phyloP scores from a whole-genome alignment of 1,139 yeast species.

The Suhomyces yuchorum region DNA sequence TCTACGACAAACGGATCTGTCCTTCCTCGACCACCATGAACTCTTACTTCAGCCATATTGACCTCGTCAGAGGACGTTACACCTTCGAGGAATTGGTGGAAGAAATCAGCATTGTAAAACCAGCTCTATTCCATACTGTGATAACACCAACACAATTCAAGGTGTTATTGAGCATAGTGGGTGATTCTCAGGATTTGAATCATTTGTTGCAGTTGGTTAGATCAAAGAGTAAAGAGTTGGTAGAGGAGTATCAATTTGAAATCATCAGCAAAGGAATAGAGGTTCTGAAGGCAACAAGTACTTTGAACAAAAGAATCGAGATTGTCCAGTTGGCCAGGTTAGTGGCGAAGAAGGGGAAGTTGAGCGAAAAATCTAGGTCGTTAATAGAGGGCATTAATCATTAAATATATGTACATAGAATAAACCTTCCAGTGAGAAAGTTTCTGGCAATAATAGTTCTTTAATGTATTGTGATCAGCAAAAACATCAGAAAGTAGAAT shows the following conservation, averaged over 20 bases:
- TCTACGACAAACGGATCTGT: slow-evolving; percentile 21
- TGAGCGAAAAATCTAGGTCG: slow-evolving; percentile 13
- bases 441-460: not conserved
- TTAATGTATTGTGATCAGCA: not conserved
- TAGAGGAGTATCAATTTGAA: slow-evolving; percentile 17
- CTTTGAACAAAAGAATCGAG: slow-evolving; percentile 17
- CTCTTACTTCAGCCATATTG: slow-evolving; percentile 17
- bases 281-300: slow-evolving; percentile 11
- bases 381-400: slow-evolving; percentile 9
- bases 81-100: slow-evolving; percentile 17
- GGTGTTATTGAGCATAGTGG: slow-evolving; percentile 28
- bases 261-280: slow-evolving; percentile 16
- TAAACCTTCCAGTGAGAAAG: not conserved
- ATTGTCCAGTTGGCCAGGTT: slow-evolving; percentile 23
- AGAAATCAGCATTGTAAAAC: slow-evolving; percentile 34
- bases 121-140: slow-evolving; percentile 31
- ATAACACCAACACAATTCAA: slow-evolving; percentile 23
- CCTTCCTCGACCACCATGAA: slow-evolving; percentile 34
- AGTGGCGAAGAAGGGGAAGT: slow-evolving; percentile 13
- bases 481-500: too few relatives aligned
- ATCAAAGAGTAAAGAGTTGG: slow-evolving; percentile 14
- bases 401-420: slow-evolving; percentile 6
- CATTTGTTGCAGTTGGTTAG: slow-evolving; percentile 31
- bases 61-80: not conserved
- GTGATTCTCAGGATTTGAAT: slow-evolving; percentile 32